These are phyloP conservation scores for Chaetomium tenue DNA, from an alignment of 495 filamentous ascomycete species.

Conservation along the genomic window DNA sequence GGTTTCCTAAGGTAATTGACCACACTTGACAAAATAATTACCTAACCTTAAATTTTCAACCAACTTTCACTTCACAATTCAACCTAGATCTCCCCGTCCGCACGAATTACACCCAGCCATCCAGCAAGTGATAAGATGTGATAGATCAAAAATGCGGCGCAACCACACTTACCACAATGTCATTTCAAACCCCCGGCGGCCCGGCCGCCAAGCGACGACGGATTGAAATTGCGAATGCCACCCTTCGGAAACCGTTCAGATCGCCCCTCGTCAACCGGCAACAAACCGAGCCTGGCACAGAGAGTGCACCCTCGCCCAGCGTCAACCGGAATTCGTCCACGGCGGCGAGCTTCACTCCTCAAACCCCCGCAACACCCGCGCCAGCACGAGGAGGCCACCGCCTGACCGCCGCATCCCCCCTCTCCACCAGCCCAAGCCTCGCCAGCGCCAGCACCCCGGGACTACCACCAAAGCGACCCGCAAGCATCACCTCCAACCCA, in stretches of 20 bases:
- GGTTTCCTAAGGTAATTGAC: not conserved
- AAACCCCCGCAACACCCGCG: not conserved
- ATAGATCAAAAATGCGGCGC: conserved; percentile 13
- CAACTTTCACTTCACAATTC: not conserved
- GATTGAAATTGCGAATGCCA: conserved; percentile 31
- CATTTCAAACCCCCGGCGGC: conserved; percentile 27
- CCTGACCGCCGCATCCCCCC: not conserved
- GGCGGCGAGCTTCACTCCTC: not conserved
- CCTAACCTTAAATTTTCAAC: not conserved
- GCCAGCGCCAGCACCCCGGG: not conserved
- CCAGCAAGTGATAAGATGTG: not conserved
- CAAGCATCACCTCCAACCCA: not conserved
- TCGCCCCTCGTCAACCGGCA: conserved; percentile 32
- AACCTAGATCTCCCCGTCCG: not conserved
- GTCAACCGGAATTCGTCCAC: not conserved
- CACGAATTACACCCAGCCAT: not conserved
- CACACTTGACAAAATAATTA: not conserved
- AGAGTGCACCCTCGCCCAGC: conserved; percentile 1
- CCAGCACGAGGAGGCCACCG: not conserved
- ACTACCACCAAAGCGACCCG: not conserved
- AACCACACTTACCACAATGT: conserved; percentile 16
- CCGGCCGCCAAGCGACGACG: conserved; percentile 36
- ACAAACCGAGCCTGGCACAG: not conserved
- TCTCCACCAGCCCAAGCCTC: not conserved
- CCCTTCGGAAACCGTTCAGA: conserved; percentile 33